Conservation (phyloP, 2,329 filamentous ascomycete genomes). For the Beauveria asiatica region DNA sequence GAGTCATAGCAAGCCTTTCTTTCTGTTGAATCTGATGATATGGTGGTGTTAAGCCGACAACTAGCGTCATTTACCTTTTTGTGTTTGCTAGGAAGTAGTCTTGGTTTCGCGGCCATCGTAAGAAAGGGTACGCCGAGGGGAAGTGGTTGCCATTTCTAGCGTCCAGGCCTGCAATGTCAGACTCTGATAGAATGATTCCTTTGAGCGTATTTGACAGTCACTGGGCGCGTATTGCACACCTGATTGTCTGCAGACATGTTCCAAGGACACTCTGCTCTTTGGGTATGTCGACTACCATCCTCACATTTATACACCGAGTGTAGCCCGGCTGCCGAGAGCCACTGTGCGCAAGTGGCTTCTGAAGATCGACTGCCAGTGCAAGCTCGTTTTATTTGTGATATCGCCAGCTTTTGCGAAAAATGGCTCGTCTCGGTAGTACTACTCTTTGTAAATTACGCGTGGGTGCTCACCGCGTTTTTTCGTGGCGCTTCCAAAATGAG, state of each 20-base stretch:
- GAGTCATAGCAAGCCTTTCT: slow-evolving; percentile 9
- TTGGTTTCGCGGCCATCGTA: too few relatives aligned
- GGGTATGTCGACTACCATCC: slow-evolving; percentile 25
- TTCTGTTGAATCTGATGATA: slow-evolving; percentile 6
- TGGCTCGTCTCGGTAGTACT: too few relatives aligned
- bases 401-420: background rate
- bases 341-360: slow-evolving; percentile 17
- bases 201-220: background rate
- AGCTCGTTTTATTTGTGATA: background rate
- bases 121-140: too few relatives aligned
- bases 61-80: too few relatives aligned
- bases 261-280: slow-evolving; percentile 24
- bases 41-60: too few relatives aligned
- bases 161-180: slow-evolving; percentile 20
- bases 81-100: too few relatives aligned
- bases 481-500: too few relatives aligned
- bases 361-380: background rate
- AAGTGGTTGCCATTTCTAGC: slow-evolving; percentile 19
- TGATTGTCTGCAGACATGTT: slow-evolving; percentile 19
- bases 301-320: slow-evolving; percentile 23
- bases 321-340: slow-evolving; percentile 26
- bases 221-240: slow-evolving; percentile 16
- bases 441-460: background rate
- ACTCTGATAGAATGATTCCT: slow-evolving; percentile 15
- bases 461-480: background rate